Evolutionary conservation across 2,329 filamentous ascomycete genomes (phyloP), one percentile per base, ranked within the genome.

Genomic region (Escovopsis sp.): DNA sequence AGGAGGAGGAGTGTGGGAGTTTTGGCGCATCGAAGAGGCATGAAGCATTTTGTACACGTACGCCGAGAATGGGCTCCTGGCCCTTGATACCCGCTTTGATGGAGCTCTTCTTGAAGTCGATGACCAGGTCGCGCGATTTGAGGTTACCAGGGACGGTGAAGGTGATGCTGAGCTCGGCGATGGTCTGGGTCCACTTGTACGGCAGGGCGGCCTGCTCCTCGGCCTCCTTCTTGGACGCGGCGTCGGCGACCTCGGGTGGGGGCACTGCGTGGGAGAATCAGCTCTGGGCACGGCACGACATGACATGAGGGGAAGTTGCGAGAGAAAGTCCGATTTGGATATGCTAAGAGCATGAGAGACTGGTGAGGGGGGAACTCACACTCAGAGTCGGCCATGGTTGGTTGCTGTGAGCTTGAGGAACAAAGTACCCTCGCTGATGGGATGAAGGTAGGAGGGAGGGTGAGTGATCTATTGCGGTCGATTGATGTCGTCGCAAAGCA

Each of bases 111-210:
- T 82, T 84, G 59, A 98, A 73, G 43, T 84, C 79, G 43, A 98
- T 78, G 44, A 83, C 76, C 31, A 98, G 65, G 58, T 98, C 91
- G 51, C 74, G 76, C 33, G 79, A 85, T 64, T 93, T 93, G 51
- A 89, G 68, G 61, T 88, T 94, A 20, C 73, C 81, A 0, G 89
- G 82, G 1, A 98, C 77, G 25, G 74, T 68, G 45, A 93, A 72
- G 39, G 73, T 81, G 54, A 96, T 66, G 57, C 94, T 85, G 46
- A 95, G 67, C 57, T 96, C 91, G 51, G 72, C 72, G 59, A 98
- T 94, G 20, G 83, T 88, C 66, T 98, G 91, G 10, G 75, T 83
- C 91, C 91, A 98, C 67, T 93, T 91, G 78, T 98, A 98, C 1
- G 91, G 91, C 35, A 98, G 79, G 20, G 81, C 76, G 35, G 79